Evolutionary conservation across 192 early-diverging fungal species (phyloP).

Genomic region (Dissophora globulifera): DNA sequence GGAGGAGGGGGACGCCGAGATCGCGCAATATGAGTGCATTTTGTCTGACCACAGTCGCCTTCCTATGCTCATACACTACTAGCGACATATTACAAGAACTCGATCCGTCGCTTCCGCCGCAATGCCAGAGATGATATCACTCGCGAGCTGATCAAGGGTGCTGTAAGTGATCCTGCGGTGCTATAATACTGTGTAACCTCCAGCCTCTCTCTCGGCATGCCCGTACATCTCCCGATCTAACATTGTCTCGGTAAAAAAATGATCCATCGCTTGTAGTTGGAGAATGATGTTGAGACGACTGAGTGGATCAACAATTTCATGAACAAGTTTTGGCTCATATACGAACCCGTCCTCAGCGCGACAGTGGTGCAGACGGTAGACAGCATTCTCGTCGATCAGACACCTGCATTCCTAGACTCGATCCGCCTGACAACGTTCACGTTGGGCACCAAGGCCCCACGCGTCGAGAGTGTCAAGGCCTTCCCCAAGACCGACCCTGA

Average conservation of each 20-base stretch:
- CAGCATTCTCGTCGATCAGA: conserved; percentile 75
- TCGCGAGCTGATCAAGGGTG: conserved; percentile 67
- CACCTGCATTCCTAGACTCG: conserved; percentile 85
- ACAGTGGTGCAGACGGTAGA: conserved; percentile 78
- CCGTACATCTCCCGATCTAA: background rate
- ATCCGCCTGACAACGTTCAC: conserved; percentile 80
- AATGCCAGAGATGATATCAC: conserved; percentile 75
- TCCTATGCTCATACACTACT: conserved; percentile 14
- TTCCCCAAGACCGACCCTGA: conserved; percentile 80
- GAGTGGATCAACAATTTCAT: conserved; percentile 95
- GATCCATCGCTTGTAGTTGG: conserved; percentile 31
- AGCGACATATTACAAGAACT: conserved; percentile 80
- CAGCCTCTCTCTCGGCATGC: background rate
- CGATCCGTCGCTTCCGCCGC: conserved; percentile 74
- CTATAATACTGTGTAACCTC: background rate
- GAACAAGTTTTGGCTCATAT: conserved; percentile 88
- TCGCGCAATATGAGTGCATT: too few relatives aligned
- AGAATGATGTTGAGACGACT: conserved; percentile 69
- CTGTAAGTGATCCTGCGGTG: conserved; percentile 10
- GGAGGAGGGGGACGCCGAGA: background rate
- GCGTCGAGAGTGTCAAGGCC: conserved; percentile 75
- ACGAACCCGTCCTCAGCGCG: conserved; percentile 86
- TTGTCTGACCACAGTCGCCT: too few relatives aligned
- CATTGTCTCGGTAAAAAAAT: background rate
- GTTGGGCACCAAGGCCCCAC: conserved; percentile 80